phyloP scores from a whole-genome alignment of 1,139 yeast species.

The Kurtzmaniella natalensis region DNA sequence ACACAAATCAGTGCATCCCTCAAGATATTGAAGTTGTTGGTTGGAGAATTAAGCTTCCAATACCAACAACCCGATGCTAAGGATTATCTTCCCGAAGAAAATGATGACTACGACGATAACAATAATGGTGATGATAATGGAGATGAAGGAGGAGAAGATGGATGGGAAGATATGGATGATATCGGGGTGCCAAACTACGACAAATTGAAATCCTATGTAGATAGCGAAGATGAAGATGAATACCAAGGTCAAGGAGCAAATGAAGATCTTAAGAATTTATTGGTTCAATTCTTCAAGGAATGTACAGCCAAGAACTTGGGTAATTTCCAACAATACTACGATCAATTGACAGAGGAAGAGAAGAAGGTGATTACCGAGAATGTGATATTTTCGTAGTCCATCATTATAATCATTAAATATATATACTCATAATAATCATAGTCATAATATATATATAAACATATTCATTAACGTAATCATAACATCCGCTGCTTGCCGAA shows the following conservation, averaged over 20 bases:
- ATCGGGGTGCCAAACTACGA: conserved; percentile 58
- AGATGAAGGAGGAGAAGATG: conserved; percentile 39
- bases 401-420: neutral
- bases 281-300: conserved; percentile 61
- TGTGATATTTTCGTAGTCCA: conserved; percentile 18
- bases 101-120: conserved; percentile 26
- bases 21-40: conserved; percentile 68
- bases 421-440: too few species aligned
- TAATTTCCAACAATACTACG: conserved; percentile 52
- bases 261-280: conserved; percentile 41
- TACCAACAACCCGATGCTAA: conserved; percentile 41
- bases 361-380: conserved; percentile 51
- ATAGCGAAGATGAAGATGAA: conserved; percentile 41
- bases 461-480: too few species aligned
- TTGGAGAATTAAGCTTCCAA: conserved; percentile 66
- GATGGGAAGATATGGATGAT: conserved; percentile 81
- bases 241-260: conserved; percentile 31
- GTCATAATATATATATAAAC: too few species aligned
- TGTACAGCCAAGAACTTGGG: conserved; percentile 52
- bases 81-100: conserved; percentile 29
- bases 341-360: conserved; percentile 51
- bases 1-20: conserved; percentile 65
- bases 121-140: neutral
- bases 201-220: conserved; percentile 50
- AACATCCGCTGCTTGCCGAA: too few species aligned